Evolutionary conservation across 2,329 filamentous ascomycete genomes (phyloP).

Genomic region (Myotisia sp.): DNA sequence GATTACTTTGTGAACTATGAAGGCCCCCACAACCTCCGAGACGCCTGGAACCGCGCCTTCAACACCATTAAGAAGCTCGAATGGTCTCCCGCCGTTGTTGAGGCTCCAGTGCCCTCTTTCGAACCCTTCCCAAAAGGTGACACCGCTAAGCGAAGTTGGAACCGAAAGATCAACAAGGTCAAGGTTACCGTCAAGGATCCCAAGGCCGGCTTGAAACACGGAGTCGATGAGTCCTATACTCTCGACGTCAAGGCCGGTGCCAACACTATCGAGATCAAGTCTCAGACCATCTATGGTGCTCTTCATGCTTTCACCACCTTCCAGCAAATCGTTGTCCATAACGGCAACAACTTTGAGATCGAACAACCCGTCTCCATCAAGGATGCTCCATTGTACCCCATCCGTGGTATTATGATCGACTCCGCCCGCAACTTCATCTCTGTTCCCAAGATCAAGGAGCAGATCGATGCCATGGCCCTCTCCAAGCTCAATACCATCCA

Average conservation of each 20-base stretch:
- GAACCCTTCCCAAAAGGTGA: slow-evolving; percentile 36
- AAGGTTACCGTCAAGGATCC: slow-evolving; percentile 34
- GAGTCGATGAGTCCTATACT: slow-evolving; percentile 44
- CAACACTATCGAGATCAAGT: slow-evolving; percentile 31
- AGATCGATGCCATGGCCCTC: slow-evolving; percentile 41
- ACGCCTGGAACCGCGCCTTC: slow-evolving; percentile 39
- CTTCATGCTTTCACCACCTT: slow-evolving; percentile 45
- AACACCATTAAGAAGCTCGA: slow-evolving; percentile 35
- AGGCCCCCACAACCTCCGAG: slow-evolving; percentile 25
- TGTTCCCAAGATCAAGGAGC: slow-evolving; percentile 38
- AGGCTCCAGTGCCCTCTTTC: slow-evolving; percentile 39
- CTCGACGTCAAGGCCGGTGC: slow-evolving; percentile 31
- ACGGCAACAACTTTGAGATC: slow-evolving; percentile 33
- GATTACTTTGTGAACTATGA: slow-evolving; percentile 26
- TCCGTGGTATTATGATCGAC: slow-evolving; percentile 44
- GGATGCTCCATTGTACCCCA: slow-evolving; percentile 39
- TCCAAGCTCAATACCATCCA: slow-evolving; percentile 45
- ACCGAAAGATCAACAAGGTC: slow-evolving; percentile 27
- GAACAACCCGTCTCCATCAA: slow-evolving; percentile 40
- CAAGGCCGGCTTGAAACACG: slow-evolving; percentile 38
- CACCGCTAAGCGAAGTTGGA: slow-evolving; percentile 18
- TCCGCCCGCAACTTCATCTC: slow-evolving; percentile 42
- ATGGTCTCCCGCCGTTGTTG: slow-evolving; percentile 41
- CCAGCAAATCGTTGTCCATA: slow-evolving; percentile 41
- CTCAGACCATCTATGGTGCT: slow-evolving; percentile 41